Percentiles rank a stretch among this genome's conserved stretches.
phyloP scores from a whole-genome alignment of 2,329 filamentous ascomycete genomes.

The Scedosporium boydii region DNA sequence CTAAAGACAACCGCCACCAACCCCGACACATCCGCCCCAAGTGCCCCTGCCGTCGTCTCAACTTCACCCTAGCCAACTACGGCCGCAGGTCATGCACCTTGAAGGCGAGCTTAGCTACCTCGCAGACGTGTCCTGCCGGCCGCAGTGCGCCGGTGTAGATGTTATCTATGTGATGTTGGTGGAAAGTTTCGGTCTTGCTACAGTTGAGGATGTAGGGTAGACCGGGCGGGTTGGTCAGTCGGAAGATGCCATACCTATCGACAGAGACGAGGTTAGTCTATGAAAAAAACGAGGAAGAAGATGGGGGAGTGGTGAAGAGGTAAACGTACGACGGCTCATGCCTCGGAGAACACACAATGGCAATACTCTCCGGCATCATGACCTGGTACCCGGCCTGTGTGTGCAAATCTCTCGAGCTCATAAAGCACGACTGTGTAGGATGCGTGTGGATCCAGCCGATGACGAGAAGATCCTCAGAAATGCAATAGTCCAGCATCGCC shows the following conservation, averaged over 20 bases:
- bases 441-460: slow-evolving; percentile 98
- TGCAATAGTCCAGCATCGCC: slow-evolving; percentile 80
- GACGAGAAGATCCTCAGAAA: slow-evolving; percentile 71
- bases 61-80: slow-evolving; percentile 2
- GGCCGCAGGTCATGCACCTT: slow-evolving; percentile 45
- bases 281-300: background rate
- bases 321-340: slow-evolving; percentile 61
- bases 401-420: slow-evolving; percentile 89
- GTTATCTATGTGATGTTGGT: slow-evolving; percentile 58
- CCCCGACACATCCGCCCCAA: background rate
- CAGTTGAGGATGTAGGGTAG: slow-evolving; percentile 78
- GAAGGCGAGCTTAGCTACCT: slow-evolving; percentile 55
- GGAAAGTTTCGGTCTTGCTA: slow-evolving; percentile 70
- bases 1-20: background rate
- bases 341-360: slow-evolving; percentile 88
- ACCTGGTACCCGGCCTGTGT: slow-evolving; percentile 92
- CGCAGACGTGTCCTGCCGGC: slow-evolving; percentile 60
- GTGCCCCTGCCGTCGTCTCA: background rate
- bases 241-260: slow-evolving; percentile 79
- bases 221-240: slow-evolving; percentile 86
- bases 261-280: slow-evolving; percentile 1
- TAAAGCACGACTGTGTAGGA: slow-evolving; percentile 92
- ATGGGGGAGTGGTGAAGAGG: background rate
- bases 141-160: slow-evolving; percentile 68
- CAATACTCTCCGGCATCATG: slow-evolving; percentile 93